Base-by-base conservation (phyloP, 805 yeast species). In the Spathaspora sp. region DNA sequence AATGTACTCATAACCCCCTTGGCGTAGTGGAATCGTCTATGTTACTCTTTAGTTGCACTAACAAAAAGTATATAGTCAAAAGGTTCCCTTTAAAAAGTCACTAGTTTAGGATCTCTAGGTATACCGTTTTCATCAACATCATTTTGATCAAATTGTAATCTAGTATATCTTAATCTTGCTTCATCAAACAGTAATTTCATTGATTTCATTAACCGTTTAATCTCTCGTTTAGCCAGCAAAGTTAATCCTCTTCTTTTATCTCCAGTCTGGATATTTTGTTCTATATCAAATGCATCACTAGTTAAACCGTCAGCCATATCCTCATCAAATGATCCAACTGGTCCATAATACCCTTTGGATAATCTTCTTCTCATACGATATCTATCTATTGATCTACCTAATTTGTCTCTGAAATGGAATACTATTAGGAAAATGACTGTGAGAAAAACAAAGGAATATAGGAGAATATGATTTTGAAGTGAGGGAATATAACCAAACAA, bases 191-290 rank as follows among this genome's bases (percentile, higher is more conserved):
- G 60, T 28, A 86, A 55, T 35, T 71, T 63, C 48, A 77, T 67
- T 5, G 63, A 60, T 6, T 72, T 61, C 94, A 88, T 88, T 7
- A 86, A 69, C 28, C 64, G 55, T 52, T 72, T 70, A 2, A 88
- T 80, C 49, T 69, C 76, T 16, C 59, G 58, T 63, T 83, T 85
- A 1, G 87, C 80, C 5, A 52, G 60, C 40, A 73, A 81, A 61
- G 81, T 83, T 35, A 88, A 69, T 0, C 94, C 94, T n/a, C 67
- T 59, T 50, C 96, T 76, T 1, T 69, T 42, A 59, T 88, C 96
- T 9, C 67, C 69, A n/a, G 60, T 52, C 19, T 65, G 65, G 12
- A 76, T 67, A 45, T 78, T 74, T 2, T 69, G 55, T 2, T 60
- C 57, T 10, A 88, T 61, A 62, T 85, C 80, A 60, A 88, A 88